Evolutionary conservation across 495 filamentous ascomycete genomes (phyloP), one percentile per base, ranked within the genome.

Genomic region (Parathielavia hyrcaniae): DNA sequence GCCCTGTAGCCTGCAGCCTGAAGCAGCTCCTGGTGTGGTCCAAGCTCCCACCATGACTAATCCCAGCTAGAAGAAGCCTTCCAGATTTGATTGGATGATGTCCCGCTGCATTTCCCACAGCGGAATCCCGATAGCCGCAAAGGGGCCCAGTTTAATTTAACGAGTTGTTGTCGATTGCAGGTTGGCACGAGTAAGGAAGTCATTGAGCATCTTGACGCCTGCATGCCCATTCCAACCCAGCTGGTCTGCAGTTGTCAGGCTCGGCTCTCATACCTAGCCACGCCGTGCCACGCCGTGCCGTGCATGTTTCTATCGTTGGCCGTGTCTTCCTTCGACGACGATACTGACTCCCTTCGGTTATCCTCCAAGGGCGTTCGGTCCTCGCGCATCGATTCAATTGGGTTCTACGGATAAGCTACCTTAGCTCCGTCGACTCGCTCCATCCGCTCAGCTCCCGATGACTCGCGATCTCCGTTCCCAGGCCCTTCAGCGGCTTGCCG

Each of bases 401-500:
- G 20, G 20, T 30, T 30, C 26, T 30, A n/a, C n/a, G n/a, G n/a
- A n/a, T n/a, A n/a, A n/a, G n/a, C n/a, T n/a, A n/a, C 46, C 23
- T 10, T 3, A 4, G 9, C 26, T 36, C 40, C 52, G 40, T 13
- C 39, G 22, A 41, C 4, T 32, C 9, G 39, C 38, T 16, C 26
- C 55, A 22, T 12, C 36, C 50, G 40, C 9, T 38, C 58, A 41
- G 52, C 48, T 49, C 52, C 54, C 53, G 59, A 79, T 78, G 76
- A 69, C 69, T 46, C 73, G 75, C 62, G 71, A 79, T 55, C 79
- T 86, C 53, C 81, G 85, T 70, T 76, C 77, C 55, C 76, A 77
- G 47, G 87, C 88, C 38, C 75, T 91, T 61, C 77, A 86, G 71
- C 88, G 86, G 69, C 83, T 91, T 56, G 87, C 86, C 57, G 76